Evolutionary conservation across 306 rosid genomes (phyloP).

Genomic region (Lablab purpureus): DNA sequence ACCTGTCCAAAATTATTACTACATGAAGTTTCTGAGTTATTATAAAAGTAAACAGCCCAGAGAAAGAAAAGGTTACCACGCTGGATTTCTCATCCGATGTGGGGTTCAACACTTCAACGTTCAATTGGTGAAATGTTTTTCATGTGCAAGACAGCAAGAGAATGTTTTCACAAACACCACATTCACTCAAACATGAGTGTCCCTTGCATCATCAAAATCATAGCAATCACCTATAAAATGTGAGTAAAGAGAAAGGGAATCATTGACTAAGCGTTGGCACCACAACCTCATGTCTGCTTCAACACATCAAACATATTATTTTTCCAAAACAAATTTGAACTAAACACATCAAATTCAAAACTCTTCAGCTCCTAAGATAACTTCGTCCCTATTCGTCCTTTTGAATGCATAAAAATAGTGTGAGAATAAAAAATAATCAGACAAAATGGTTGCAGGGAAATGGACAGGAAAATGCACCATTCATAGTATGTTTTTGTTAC

Average conservation of each 20-base stretch:
- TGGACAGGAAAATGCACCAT: neutral
- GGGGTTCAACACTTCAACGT: conserved; percentile 18
- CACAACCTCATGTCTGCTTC: conserved; percentile 6
- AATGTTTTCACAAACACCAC: conserved; percentile 24
- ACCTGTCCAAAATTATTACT: neutral
- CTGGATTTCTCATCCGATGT: neutral
- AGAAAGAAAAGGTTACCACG: neutral
- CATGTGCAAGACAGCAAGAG: conserved; percentile 31
- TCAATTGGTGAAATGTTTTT: conserved; percentile 2
- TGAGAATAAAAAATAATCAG: neutral
- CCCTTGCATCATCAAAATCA: conserved; percentile 21
- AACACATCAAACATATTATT: conserved; percentile 14
- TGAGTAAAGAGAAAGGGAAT: neutral
- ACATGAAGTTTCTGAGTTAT: neutral
- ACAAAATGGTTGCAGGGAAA: neutral
- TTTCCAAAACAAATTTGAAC: neutral
- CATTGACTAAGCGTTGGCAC: conserved; percentile 1
- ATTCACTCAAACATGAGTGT: neutral
- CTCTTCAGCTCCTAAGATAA: neutral
- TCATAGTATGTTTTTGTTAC: neutral
- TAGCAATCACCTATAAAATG: neutral
- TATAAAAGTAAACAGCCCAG: neutral
- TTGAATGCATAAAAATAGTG: neutral
- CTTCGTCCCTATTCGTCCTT: neutral
- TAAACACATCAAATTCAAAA: neutral